Percentiles rank a stretch among this genome's conserved stretches.
These are phyloP conservation scores for Artemisia tridentata DNA, from an alignment of 129 eudicot species.

Conservation along the genomic window DNA sequence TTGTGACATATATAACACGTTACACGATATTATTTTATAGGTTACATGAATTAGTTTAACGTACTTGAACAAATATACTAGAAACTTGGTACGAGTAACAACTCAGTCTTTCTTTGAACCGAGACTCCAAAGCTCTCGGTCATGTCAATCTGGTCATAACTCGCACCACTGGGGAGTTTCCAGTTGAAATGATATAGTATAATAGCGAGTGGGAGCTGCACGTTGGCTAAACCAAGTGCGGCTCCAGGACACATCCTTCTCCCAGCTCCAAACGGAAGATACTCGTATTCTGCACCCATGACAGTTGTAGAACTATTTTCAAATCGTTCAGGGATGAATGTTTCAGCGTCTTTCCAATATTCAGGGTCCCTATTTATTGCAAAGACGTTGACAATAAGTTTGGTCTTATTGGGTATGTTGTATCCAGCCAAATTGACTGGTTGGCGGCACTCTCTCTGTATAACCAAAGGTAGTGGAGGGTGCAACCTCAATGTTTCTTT, in stretches of 20 bases:
- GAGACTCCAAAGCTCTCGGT: conserved; percentile 41
- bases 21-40: no score
- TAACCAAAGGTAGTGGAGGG: conserved; percentile 31
- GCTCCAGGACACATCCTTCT: conserved; percentile 39
- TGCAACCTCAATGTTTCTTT: conserved; percentile 38
- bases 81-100: conserved; percentile 24
- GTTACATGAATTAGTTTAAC: no score
- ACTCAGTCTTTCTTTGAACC: conserved; percentile 28
- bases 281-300: conserved; percentile 20
- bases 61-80: background rate
- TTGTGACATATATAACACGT: no score
- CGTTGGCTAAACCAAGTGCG: conserved; percentile 31
- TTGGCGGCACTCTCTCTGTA: conserved; percentile 36
- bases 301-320: conserved; percentile 20
- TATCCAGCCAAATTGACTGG: conserved; percentile 27
- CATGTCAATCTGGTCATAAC: conserved; percentile 31
- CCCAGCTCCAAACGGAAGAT: conserved; percentile 46
- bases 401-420: conserved; percentile 29
- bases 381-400: conserved; percentile 31
- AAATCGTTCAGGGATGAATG: conserved; percentile 41
- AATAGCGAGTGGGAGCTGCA: conserved; percentile 32
- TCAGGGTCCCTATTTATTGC: conserved; percentile 33
- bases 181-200: conserved; percentile 39
- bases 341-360: conserved; percentile 38
- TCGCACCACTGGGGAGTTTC: conserved; percentile 36